Evolutionary conservation across 2,329 filamentous ascomycete genomes (phyloP), one percentile per base, ranked within the genome.

Genomic region (Fusarium xylarioides): DNA sequence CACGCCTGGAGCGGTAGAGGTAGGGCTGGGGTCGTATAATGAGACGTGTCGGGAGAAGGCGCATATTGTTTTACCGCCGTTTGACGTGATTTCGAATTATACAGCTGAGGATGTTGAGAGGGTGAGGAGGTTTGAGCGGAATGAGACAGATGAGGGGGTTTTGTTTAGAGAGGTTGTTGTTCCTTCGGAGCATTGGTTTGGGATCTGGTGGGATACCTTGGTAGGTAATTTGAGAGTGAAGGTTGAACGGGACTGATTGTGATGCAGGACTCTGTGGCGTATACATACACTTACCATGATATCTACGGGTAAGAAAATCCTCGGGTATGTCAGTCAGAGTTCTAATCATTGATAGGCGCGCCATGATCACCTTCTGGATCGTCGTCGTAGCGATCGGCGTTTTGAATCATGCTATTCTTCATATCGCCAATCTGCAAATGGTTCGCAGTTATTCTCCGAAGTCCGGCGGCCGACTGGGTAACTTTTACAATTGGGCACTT

Each of bases 361-460:
- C 78, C 8, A 82, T 86, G 75, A 73, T 82, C 12, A 57, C 77
- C 1, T 87, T 85, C 62, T 87, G 85, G 85, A 59, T 68, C 1
- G 63, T 75, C 4, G 83, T 86, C 2, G 66, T 84, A 15, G 73
- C 76, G 8, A 70, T 85, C 11, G 84, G 84, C 14, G 35, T 83
- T 1, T 66, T 73, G 3, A 81, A 79, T 28, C 83, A 82, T 19
- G 35, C 80, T 0, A 26, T 78, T 0, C 53, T 66, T 11, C 62
- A 72, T 16, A 42, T 76, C 9, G 49, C 62, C 1, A 70, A 68
- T 15, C 26, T 67, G 1, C 66, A 64, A 2, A 7, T 67, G 2
- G 14, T 62, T 15, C 70, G 60, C 2, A 49, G n/a, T 4, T 62
- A 58, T 5, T 56, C 73, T 1, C 14, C 58, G 0, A 69, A 43